Evolutionary conservation across 2,329 filamentous ascomycete species (phyloP), one percentile per base, ranked within the genome.

Genomic region (Aspergillus clavatus): DNA sequence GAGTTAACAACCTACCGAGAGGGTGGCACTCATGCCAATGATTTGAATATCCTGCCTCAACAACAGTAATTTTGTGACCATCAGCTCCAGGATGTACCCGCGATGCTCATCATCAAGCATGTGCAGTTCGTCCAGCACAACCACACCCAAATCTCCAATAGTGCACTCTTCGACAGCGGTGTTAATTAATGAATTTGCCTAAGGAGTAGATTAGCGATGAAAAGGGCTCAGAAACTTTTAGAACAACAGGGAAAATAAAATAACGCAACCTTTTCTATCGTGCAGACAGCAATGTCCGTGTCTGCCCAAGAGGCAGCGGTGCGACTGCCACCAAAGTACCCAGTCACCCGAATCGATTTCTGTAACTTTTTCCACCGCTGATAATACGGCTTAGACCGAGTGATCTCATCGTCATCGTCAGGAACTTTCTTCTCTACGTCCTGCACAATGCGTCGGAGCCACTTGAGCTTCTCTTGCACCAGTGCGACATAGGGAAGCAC

Each of bases 71-170:
- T 89, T 89, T 3, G 84, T 86, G 4, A 83, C 81, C 67, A 88
- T 80, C 5, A 89, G 71, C 60, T 90, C 86, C 43, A 89, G 71
- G 1, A 89, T 72, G 60, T 89, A 89, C 3, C 86, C 86, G 10
- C 86, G 80, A 53, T 83, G 78, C 50, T 84, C 83, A 60, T 89
- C 86, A 55, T 88, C 83, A 36, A 89, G 75, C 84, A 90, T 89
- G 61, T 90, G 86, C n/a, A 89, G 69, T 60, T 90, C 86, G 56
- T 90, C 86, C 26, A 89, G 71, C 11, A 89, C 83, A 14, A 89
- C 79, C 8, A 82, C 72, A 38, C 78, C 79, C 35, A 90, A 69
- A 16, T 81, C 75, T n/a, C 74, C 70, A 47, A 88, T 77, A 3
- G 75, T 80, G 58, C 78, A 81, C 51, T 89, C 83, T 50, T 86